Base-by-base conservation (phyloP, 139 green algal genomes). In the Microglena sp. region DNA sequence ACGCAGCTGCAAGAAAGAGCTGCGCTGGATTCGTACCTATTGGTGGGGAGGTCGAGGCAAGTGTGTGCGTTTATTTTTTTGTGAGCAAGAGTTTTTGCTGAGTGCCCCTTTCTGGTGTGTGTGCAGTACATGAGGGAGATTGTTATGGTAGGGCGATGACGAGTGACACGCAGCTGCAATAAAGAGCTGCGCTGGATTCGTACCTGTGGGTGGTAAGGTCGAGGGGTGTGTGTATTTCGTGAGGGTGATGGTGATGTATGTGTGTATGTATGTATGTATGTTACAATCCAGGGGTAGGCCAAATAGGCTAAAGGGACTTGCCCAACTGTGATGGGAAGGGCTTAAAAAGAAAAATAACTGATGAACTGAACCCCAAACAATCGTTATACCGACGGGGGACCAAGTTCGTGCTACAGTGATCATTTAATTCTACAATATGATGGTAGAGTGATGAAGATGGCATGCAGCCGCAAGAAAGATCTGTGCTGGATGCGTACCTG, bases 161-260 rank as follows among this genome's bases (percentile, higher is more conserved):
- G 77, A 2, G 84, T 64, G 22, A 94, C 69, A 8, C 78, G 77
- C 61, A 92, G 73, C 3, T 78, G 78, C 77, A 94, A 83, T 74
- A 77, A 92, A 31, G 66, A 69, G 15, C 64, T 67, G 43, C 87
- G 81, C 46, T 89, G 69, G 55, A 79, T 69, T 33, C 88, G 72
- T 24, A 91, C 45, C 33, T 77, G 61, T 27, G 82, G 46, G 28
- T n/a, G n/a, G n/a, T n/a, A n/a, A n/a, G n/a, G n/a, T n/a, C 68
- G 71, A 33, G 8, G 77, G 54, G 33, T 86, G 73, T 1, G 36
- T 71, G 54, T 3, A 5, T 5, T 22, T 8, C 11, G 40, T 50
- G 11, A 15, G 40, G 40, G 8, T 8, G 40, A 15, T 8, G 8
- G 40, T 7, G 28, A 18, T 50, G 40, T 50, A 18, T 50, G 40